Conservation (phyloP, 495 filamentous ascomycete genomes). For the Parathielavia appendiculata region DNA sequence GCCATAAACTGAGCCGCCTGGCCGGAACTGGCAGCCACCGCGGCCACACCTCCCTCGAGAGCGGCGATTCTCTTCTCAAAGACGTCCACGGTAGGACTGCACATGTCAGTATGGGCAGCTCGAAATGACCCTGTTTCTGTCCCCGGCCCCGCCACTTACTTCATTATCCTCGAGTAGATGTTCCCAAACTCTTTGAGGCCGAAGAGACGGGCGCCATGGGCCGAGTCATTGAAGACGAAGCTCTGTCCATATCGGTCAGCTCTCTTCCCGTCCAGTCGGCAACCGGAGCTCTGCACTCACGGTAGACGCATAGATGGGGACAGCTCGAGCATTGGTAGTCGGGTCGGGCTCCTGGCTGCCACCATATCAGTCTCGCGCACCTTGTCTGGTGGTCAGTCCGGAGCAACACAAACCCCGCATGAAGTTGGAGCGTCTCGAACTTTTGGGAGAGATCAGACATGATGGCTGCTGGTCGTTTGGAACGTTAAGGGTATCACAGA, state of each 20-base stretch:
- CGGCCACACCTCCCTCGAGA: constrained; percentile 89
- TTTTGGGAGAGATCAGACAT: constrained; percentile 43
- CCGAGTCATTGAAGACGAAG: constrained; percentile 92
- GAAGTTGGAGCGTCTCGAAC: constrained; percentile 96
- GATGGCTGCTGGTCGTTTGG: not conserved
- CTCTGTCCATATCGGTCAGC: constrained; percentile 49
- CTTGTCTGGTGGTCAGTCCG: constrained; percentile 1
- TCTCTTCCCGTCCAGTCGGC: not conserved
- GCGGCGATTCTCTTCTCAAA: constrained; percentile 97
- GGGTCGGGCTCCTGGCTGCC: constrained; percentile 75
- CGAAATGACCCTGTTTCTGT: not conserved
- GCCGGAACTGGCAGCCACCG: constrained; percentile 82
- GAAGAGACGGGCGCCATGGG: constrained; percentile 92
- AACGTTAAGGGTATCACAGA: constrained; percentile 10
- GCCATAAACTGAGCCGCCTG: constrained; percentile 95
- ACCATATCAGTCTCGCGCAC: constrained; percentile 15
- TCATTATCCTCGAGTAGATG: constrained; percentile 98
- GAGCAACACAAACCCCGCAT: constrained; percentile 68
- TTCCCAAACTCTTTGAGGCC: constrained; percentile 98
- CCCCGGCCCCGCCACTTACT: constrained; percentile 42
- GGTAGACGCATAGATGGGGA: constrained; percentile 93
- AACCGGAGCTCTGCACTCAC: constrained; percentile 41
- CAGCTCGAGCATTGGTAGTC: constrained; percentile 83
- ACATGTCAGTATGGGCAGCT: not conserved
- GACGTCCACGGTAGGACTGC: constrained; percentile 88